These are phyloP conservation scores for Chloromonas sp. DNA, from an alignment of 163 green algal species.

Conservation along the genomic window DNA sequence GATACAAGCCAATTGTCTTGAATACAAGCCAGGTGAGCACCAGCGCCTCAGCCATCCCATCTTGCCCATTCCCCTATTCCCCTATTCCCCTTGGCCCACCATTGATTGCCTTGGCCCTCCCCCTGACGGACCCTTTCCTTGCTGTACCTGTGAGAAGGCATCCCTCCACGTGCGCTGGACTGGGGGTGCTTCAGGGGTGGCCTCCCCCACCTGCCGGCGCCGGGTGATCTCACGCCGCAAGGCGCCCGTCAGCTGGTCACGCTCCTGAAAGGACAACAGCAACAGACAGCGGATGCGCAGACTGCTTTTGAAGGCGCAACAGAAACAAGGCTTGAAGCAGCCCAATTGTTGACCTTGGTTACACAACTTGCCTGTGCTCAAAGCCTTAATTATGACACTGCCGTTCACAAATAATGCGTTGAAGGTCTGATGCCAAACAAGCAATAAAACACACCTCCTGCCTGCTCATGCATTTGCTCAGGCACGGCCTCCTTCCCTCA, in stretches of 20 bases:
- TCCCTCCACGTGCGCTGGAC: background rate
- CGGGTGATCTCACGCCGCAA: background rate
- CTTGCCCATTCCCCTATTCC: too few species aligned
- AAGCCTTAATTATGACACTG: background rate
- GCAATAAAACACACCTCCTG: background rate
- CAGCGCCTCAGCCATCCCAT: too few species aligned
- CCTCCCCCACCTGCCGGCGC: background rate
- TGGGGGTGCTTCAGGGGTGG: background rate
- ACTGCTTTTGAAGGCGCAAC: too few species aligned
- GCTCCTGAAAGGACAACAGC: background rate
- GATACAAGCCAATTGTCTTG: too few species aligned
- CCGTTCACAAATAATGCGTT: background rate
- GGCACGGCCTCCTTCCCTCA: conserved; percentile 8
- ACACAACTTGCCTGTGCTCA: too few species aligned
- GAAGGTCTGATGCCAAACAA: background rate
- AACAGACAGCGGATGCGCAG: background rate
- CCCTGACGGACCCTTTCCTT: background rate
- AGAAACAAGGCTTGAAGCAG: background rate
- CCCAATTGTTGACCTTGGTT: background rate
- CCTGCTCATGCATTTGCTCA: background rate
- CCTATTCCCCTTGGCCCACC: too few species aligned
- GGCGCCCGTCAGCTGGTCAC: background rate
- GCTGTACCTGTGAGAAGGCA: background rate
- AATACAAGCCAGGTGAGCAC: too few species aligned
- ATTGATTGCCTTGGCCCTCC: too few species aligned